A percentile compares a stretch with the other conserved stretches of the same genome.
Evolutionary conservation across 768 basidiomycete genomes (phyloP).

Genomic region (Trichaptum fuscoviolaceum): DNA sequence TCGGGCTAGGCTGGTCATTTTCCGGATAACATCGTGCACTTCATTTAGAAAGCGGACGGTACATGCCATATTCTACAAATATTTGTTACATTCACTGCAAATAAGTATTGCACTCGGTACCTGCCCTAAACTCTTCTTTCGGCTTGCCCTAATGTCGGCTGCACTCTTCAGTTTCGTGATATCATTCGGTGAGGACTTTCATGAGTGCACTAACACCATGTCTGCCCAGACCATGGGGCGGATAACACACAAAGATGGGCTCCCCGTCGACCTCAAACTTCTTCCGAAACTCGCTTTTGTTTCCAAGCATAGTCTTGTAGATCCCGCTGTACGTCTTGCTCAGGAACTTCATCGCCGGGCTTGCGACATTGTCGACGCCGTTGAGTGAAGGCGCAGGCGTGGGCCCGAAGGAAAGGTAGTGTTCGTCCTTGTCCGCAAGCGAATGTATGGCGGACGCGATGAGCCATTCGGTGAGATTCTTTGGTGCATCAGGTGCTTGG

Average conservation of each 20-base stretch:
- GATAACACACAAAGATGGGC: conserved; percentile 48
- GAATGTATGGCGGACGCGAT: conserved; percentile 38
- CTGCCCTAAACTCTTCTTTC: no score
- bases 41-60: no score
- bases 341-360: conserved; percentile 31
- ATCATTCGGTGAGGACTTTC: conserved; percentile 21
- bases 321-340: conserved; percentile 31
- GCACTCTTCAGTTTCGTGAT: background rate
- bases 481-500: conserved; percentile 47
- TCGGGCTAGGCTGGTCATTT: conserved; percentile 59
- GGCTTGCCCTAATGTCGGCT: background rate
- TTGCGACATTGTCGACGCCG: conserved; percentile 41
- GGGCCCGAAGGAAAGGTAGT: conserved; percentile 43
- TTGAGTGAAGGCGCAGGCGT: conserved; percentile 39
- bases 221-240: conserved; percentile 39
- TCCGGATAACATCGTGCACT: conserved; percentile 47
- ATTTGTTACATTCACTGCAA: no score
- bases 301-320: conserved; percentile 27
- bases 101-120: no score
- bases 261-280: conserved; percentile 40
- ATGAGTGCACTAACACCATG: conserved; percentile 40
- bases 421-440: conserved; percentile 21
- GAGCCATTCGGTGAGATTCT: conserved; percentile 48
- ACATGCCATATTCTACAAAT: no score
- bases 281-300: conserved; percentile 33